Evolutionary conservation across 1,284 basidiomycete genomes (phyloP), one percentile per base, ranked within the genome.

Genomic region (Sporisorium exsertum): DNA sequence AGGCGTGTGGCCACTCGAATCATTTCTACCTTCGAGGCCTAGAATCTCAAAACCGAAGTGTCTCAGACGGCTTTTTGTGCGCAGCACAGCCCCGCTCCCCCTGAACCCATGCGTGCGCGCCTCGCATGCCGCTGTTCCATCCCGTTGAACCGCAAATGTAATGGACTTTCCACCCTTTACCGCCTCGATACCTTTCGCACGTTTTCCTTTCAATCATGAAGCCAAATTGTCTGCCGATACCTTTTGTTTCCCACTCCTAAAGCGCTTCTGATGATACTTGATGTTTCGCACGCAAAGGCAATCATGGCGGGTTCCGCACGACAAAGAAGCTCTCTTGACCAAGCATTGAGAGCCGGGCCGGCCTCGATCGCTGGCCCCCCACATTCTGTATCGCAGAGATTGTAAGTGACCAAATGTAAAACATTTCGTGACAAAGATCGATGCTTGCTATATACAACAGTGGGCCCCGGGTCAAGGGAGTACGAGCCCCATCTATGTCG

Each of bases 1-100:
- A 65, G 60, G 49, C 62, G 68, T 15, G 68, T 65, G 29, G 58
- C 68, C 37, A 40, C 32, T 13, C 61, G 67, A 7, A 64, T 70
- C 53, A 42, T 70, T 27, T 49, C 57, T 35, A 70, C 46, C 18
- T 70, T 64, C 18, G 57, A 70, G 27, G n/a, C 32, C 32, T 69
- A 69, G 57, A 24, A 13, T 9, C 18, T 16, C 22, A 24, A 4
- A 15, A n/a, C 5, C 4, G 22, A 22, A 20, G 8, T 13, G 33
- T 27, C 42, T 24, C 29, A n/a, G 50, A 52, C 50, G 22, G 20
- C 20, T 20, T 22, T 51, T 32, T 12, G 10, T 9, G 22, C 27
- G 16, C 47, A n/a, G 16, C 27, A 49, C 47, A 50, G 49, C 49
- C 27, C 27, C 5, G 16, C 27, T 5, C 10, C 49, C 49, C 27